These are phyloP conservation scores for Plasmodium malariae DNA, from an alignment of 169 alveolate species.

Conservation along the genomic window DNA sequence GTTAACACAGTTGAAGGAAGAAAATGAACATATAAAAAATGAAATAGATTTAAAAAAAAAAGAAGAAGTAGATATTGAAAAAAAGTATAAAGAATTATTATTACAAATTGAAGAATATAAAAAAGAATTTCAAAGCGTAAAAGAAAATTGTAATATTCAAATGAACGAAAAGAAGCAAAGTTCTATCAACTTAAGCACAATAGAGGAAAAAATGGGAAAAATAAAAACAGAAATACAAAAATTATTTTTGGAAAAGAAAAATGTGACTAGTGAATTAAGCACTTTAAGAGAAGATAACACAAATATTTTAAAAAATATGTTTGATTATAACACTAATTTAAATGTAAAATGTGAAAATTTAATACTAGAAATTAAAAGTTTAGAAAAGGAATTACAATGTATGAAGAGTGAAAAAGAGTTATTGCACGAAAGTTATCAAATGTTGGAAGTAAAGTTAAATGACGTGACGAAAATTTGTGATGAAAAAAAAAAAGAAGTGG, in stretches of 20 bases:
- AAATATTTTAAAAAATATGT: slow-evolving; percentile 6
- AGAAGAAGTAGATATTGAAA: slow-evolving; percentile 35
- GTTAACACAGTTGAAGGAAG: slow-evolving; percentile 13
- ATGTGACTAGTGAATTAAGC: slow-evolving; percentile 1
- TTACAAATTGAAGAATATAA: slow-evolving; percentile 29
- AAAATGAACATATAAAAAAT: slow-evolving; percentile 30
- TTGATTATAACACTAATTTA: slow-evolving; percentile 9
- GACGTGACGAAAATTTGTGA: slow-evolving; percentile 15
- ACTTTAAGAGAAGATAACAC: slow-evolving; percentile 20
- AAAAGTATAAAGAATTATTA: slow-evolving; percentile 29
- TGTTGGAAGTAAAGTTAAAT: slow-evolving; percentile 18
- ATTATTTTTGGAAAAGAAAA: slow-evolving; percentile 25
- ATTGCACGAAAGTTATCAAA: neutral
- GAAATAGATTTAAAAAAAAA: slow-evolving; percentile 28
- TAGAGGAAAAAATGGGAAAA: slow-evolving; percentile 15
- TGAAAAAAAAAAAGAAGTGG: slow-evolving; percentile 50
- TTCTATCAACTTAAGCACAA: slow-evolving; percentile 30
- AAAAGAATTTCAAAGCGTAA: slow-evolving; percentile 48
- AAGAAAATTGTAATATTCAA: slow-evolving; percentile 63
- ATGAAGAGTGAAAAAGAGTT: slow-evolving; percentile 36
- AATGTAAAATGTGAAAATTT: slow-evolving; percentile 37
- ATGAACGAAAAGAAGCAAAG: slow-evolving; percentile 66
- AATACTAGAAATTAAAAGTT: neutral
- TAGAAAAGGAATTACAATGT: slow-evolving; percentile 27
- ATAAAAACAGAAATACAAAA: slow-evolving; percentile 5